Conservation (phyloP, 352 stramenopile species). For the Phytophthora cryptogea region DNA sequence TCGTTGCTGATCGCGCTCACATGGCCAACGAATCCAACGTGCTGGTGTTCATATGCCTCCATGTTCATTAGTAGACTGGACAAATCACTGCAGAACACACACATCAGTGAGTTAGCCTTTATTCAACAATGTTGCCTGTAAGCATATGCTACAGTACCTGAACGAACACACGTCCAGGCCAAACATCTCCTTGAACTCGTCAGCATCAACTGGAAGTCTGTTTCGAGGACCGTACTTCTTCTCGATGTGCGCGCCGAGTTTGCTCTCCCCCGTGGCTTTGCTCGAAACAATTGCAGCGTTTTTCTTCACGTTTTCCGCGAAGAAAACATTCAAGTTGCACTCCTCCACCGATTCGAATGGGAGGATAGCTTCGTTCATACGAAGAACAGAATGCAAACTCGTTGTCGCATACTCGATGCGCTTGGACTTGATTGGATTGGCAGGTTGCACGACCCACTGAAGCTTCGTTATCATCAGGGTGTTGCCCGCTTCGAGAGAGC, state of each 20-base stretch:
- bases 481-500: slow-evolving; percentile 50
- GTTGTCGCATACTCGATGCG: slow-evolving; percentile 50
- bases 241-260: slow-evolving; percentile 24
- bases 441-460: slow-evolving; percentile 37
- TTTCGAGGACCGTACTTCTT: slow-evolving; percentile 40
- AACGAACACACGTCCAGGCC: slow-evolving; percentile 29
- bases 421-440: neutral
- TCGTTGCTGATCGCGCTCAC: slow-evolving; percentile 14
- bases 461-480: slow-evolving; percentile 65
- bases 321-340: slow-evolving; percentile 39
- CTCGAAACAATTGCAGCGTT: slow-evolving; percentile 14
- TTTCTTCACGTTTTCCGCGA: slow-evolving; percentile 39
- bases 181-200: slow-evolving; percentile 35
- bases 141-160: slow-evolving; percentile 16
- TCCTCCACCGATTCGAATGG: slow-evolving; percentile 45
- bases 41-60: slow-evolving; percentile 36
- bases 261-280: slow-evolving; percentile 27
- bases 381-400: slow-evolving; percentile 46
- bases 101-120: slow-evolving; percentile 1
- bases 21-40: slow-evolving; percentile 35
- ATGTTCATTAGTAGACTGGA: slow-evolving; percentile 11
- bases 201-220: slow-evolving; percentile 17
- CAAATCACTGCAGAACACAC: slow-evolving; percentile 27
- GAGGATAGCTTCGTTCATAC: slow-evolving; percentile 36
- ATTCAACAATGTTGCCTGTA: neutral